Evolutionary conservation across 306 rosid genomes (phyloP).

Genomic region (Rosa rugosa): DNA sequence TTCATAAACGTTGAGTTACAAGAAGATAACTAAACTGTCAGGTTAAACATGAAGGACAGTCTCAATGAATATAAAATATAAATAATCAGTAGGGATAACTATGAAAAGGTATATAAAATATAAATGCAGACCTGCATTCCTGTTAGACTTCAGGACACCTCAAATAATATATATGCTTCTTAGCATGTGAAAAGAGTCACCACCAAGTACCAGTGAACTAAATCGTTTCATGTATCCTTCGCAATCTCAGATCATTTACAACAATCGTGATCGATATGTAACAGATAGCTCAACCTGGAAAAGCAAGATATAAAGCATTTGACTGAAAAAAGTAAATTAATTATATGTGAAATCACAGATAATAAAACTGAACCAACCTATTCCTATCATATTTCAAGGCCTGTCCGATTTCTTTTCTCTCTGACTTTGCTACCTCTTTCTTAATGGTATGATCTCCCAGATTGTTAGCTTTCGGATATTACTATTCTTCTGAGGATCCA

Average conservation of each 20-base stretch:
- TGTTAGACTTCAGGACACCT: constrained; percentile 93
- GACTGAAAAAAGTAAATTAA: neutral
- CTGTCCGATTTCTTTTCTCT: constrained; percentile 74
- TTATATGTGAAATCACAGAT: neutral
- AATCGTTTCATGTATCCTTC: constrained; percentile 67
- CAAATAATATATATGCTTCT: constrained; percentile 95
- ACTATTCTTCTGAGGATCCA: constrained; percentile 62
- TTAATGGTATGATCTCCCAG: constrained; percentile 84
- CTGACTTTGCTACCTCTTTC: constrained; percentile 73
- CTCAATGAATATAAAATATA: neutral
- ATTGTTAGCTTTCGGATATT: constrained; percentile 73
- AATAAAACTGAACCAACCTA: constrained; percentile 57
- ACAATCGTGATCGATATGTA: constrained; percentile 91
- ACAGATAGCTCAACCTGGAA: constrained; percentile 81
- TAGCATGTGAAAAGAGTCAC: constrained; percentile 85
- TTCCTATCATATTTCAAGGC: constrained; percentile 91
- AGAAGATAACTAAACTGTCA: neutral
- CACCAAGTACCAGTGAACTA: constrained; percentile 98
- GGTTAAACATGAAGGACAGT: neutral
- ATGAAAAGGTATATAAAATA: neutral
- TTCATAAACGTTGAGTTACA: neutral
- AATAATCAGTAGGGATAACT: neutral
- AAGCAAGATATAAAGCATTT: constrained; percentile 8
- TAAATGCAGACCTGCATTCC: constrained; percentile 85
- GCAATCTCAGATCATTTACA: constrained; percentile 86